These are phyloP conservation scores for Syzygium oleosum DNA, from an alignment of 345 rosid species.

Conservation along the genomic window DNA sequence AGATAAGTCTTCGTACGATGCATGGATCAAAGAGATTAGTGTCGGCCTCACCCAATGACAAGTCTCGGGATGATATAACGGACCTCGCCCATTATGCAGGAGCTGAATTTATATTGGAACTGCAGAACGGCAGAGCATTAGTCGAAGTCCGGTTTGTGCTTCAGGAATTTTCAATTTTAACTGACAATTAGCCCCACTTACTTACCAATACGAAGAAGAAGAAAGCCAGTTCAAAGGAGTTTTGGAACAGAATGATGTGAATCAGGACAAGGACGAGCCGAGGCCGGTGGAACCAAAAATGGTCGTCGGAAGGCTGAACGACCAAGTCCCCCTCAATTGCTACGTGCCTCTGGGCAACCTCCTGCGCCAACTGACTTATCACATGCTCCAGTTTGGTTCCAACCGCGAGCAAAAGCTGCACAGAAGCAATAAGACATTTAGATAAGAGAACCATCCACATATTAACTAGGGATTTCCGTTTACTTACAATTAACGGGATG, in stretches of 20 bases:
- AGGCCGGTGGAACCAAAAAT: constrained; percentile 66
- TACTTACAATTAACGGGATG: constrained; percentile 63
- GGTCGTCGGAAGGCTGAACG: constrained; percentile 72
- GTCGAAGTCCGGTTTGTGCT: background rate
- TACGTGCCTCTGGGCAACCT: constrained; percentile 62
- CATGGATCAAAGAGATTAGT: background rate
- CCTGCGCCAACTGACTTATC: constrained; percentile 55
- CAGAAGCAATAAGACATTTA: background rate
- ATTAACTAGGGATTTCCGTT: background rate
- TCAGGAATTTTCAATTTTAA: background rate
- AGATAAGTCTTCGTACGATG: background rate
- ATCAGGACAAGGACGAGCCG: constrained; percentile 50
- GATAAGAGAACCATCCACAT: background rate
- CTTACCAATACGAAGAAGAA: constrained; percentile 71
- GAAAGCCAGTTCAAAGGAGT: constrained; percentile 82
- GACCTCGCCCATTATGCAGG: constrained; percentile 73
- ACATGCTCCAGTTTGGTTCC: constrained; percentile 78
- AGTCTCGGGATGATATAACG: constrained; percentile 56
- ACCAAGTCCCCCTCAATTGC: constrained; percentile 63
- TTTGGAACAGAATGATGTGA: constrained; percentile 76
- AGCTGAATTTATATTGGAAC: constrained; percentile 56
- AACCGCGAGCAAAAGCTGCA: constrained; percentile 65
- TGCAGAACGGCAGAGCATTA: constrained; percentile 10
- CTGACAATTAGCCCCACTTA: background rate
- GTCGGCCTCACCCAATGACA: constrained; percentile 47